Evolutionary conservation across 768 basidiomycete genomes (phyloP).

Genomic region (Leccinum ochraceum): DNA sequence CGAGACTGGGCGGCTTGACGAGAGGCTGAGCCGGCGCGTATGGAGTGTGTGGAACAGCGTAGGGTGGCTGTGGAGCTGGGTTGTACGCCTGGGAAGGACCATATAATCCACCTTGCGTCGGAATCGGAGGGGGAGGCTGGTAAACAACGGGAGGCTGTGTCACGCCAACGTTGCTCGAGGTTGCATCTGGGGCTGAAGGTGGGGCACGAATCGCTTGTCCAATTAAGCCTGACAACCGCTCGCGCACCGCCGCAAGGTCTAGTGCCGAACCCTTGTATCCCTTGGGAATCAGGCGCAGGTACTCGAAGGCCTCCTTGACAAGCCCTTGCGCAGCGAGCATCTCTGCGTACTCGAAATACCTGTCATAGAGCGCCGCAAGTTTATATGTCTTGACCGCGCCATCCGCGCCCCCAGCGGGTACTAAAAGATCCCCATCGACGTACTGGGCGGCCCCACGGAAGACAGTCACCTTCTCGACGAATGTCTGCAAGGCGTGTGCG

Average conservation of each 20-base stretch:
- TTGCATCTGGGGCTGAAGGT: constrained; percentile 24
- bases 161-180: constrained; percentile 21
- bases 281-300: constrained; percentile 75
- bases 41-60: background rate
- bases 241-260: constrained; percentile 45
- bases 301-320: constrained; percentile 75
- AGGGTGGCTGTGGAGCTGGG: background rate
- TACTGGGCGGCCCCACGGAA: constrained; percentile 88
- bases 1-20: constrained; percentile 44
- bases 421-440: constrained; percentile 66
- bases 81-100: constrained; percentile 32
- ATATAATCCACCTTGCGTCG: constrained; percentile 20
- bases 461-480: constrained; percentile 95
- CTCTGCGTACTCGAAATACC: constrained; percentile 95
- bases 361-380: constrained; percentile 83
- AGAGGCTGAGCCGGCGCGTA: constrained; percentile 29
- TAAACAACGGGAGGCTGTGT: background rate
- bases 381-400: constrained; percentile 64
- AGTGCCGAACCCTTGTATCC: constrained; percentile 68
- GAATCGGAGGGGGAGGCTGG: constrained; percentile 17
- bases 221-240: constrained; percentile 46
- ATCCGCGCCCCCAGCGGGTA: constrained; percentile 41
- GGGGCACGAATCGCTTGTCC: constrained; percentile 25
- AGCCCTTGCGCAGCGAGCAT: constrained; percentile 90
- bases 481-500: constrained; percentile 84